Evolutionary conservation across 2,329 filamentous ascomycete genomes (phyloP), one percentile per base, ranked within the genome.

Genomic region (Colletotrichum nymphaeae): DNA sequence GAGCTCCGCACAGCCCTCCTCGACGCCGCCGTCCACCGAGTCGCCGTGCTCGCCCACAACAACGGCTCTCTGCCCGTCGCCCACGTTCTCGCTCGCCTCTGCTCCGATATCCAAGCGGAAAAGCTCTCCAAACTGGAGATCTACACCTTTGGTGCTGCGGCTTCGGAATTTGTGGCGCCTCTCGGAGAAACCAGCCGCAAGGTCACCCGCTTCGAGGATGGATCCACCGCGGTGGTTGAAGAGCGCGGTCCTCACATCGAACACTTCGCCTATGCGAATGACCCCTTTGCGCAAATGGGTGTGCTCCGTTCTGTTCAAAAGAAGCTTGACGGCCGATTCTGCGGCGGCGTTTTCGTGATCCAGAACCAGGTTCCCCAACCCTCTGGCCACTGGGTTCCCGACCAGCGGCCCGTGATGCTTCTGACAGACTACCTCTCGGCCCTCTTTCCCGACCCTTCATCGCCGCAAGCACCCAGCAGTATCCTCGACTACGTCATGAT

Each of bases 81-180:
- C 0, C 81, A 82, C 56, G 80, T 81, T 3, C 78, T 86, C 8
- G 73, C 81, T 5, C 80, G 80, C 11, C 81, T 86, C 4, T 81
- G 79, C 66, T 77, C 81, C 49, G 84, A 86, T 42, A 73, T 86
- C 3, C 80, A 83, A 7, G 57, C 78, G 0, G 80, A 81, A 1
- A 79, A 80, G 56, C 78, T 82, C 14, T 74, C 80, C 52, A 84
- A 83, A 72, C 79, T 86, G 19, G 83, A 86, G 70, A 80, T 86
- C 19, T 86, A 85, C 77, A 86, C 85, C 0, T 86, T 86, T 63
- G 84, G 85, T 9, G 81, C 83, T 2, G 79, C 82, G 3, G 80
- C 82, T 5, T 76, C 75, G 11, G 83, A 85, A 72, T 84, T 84
- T 73, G 77, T 80, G 37, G 72, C 81, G 22, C 83, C 83, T 6